Evolutionary conservation across 441 rosid genomes (phyloP).

Genomic region (Brassica balearica): DNA sequence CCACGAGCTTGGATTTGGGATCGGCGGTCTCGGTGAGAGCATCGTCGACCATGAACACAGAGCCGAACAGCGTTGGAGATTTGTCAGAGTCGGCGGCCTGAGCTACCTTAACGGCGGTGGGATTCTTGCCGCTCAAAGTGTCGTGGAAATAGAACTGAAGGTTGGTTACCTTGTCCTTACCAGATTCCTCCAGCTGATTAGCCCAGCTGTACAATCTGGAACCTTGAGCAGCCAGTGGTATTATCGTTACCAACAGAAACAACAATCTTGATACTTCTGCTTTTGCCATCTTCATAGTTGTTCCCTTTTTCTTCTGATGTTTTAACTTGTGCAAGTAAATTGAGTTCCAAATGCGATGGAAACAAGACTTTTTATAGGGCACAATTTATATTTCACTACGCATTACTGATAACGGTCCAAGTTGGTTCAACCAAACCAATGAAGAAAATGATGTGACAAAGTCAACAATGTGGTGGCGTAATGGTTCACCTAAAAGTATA

Average conservation of each 20-base stretch:
- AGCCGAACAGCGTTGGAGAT: constrained; percentile 65
- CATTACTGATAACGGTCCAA: constrained; percentile 12
- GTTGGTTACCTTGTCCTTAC: constrained; percentile 51
- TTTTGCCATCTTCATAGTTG: constrained; percentile 45
- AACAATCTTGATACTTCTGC: constrained; percentile 25
- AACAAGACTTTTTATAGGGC: constrained; percentile 16
- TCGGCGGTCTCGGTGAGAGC: constrained; percentile 66
- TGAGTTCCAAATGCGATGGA: neutral
- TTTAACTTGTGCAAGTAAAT: neutral
- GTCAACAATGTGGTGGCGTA: constrained; percentile 36
- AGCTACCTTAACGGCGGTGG: constrained; percentile 62
- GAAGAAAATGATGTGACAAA: constrained; percentile 5
- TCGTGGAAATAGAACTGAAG: constrained; percentile 86
- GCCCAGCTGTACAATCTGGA: constrained; percentile 46
- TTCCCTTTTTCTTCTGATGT: neutral
- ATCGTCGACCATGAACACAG: constrained; percentile 63
- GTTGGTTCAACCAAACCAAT: constrained; percentile 33
- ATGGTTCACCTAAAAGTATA: constrained; percentile 41
- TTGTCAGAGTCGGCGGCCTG: constrained; percentile 46
- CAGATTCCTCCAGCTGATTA: constrained; percentile 34
- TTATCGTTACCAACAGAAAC: constrained; percentile 35
- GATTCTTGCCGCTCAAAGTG: constrained; percentile 64
- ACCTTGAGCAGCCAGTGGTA: constrained; percentile 46
- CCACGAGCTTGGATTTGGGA: constrained; percentile 63
- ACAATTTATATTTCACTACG: constrained; percentile 8